Conservation (phyloP, 345 rosid species). For the Mercurialis annua region DNA sequence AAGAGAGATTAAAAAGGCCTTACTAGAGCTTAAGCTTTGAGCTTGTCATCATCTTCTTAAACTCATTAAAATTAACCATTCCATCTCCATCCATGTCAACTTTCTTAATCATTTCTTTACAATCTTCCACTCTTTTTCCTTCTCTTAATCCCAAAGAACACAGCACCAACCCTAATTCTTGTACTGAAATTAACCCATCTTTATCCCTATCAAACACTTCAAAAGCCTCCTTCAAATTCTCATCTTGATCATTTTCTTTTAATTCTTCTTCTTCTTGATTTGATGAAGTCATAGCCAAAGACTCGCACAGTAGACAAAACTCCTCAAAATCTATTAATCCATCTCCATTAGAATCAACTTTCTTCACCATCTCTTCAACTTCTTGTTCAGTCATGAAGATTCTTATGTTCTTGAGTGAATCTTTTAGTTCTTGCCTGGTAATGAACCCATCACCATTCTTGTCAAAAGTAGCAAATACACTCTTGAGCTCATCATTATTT, state of each 20-base stretch:
- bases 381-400: constrained; percentile 27
- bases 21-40: neutral
- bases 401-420: constrained; percentile 30
- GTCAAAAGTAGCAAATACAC: constrained; percentile 32
- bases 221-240: constrained; percentile 27
- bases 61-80: constrained; percentile 29
- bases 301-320: constrained; percentile 21
- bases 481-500: constrained; percentile 6
- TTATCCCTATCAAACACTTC: constrained; percentile 32
- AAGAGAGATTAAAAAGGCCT: too few relatives aligned
- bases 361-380: constrained; percentile 26
- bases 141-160: constrained; percentile 23
- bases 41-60: constrained; percentile 23
- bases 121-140: constrained; percentile 23
- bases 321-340: constrained; percentile 31
- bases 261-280: neutral
- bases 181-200: constrained; percentile 31
- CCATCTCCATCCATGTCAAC: constrained; percentile 32
- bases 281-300: neutral
- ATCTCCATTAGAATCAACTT: constrained; percentile 32
- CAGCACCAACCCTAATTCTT: constrained; percentile 18
- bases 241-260: neutral
- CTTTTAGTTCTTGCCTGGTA: constrained; percentile 27
- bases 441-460: constrained; percentile 34
- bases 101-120: constrained; percentile 25